A percentile compares a stretch with the other conserved stretches of the same genome.
phyloP scores from a whole-genome alignment of 2,329 filamentous ascomycete species.

The Ilyonectria robusta region DNA sequence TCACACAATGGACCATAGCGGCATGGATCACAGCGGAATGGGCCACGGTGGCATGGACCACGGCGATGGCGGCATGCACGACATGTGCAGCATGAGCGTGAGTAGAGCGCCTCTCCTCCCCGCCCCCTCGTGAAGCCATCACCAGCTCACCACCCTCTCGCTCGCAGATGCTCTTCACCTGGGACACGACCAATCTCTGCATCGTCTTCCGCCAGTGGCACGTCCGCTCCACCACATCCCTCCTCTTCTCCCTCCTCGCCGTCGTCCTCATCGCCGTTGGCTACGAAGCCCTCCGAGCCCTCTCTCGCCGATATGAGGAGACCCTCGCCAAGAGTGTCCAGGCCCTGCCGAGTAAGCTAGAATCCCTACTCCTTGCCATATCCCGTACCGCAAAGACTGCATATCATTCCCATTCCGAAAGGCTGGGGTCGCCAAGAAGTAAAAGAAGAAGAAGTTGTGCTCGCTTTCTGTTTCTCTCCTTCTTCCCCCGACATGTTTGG shows the following conservation, averaged over 20 bases:
- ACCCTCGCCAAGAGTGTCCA: constrained; percentile 64
- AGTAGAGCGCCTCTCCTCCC: constrained; percentile 48
- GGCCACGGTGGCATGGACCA: constrained; percentile 67
- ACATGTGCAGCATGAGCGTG: constrained; percentile 93
- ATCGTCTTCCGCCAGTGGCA: constrained; percentile 96
- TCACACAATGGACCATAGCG: constrained; percentile 59
- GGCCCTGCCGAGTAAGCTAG: constrained; percentile 66
- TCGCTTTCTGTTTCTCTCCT: constrained; percentile 16
- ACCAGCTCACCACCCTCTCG: constrained; percentile 16
- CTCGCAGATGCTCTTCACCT: constrained; percentile 96
- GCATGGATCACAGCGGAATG: constrained; percentile 62
- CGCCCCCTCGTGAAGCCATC: constrained; percentile 1
- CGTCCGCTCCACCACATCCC: constrained; percentile 79
- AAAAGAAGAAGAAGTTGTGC: constrained; percentile 32
- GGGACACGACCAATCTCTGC: constrained; percentile 93
- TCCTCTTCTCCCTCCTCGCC: constrained; percentile 85
- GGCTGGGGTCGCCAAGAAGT: constrained; percentile 19
- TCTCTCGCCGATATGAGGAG: constrained; percentile 82
- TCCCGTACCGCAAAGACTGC: constrained; percentile 9
- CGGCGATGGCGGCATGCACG: constrained; percentile 71
- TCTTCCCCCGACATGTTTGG: constrained; percentile 32
- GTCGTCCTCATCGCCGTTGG: constrained; percentile 89
- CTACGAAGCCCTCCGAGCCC: constrained; percentile 89
- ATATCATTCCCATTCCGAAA: constrained; percentile 25
- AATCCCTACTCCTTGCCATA: constrained; percentile 7